Base-by-base conservation (phyloP, 352 stramenopile genomes). In the Phytophthora capsici region DNA sequence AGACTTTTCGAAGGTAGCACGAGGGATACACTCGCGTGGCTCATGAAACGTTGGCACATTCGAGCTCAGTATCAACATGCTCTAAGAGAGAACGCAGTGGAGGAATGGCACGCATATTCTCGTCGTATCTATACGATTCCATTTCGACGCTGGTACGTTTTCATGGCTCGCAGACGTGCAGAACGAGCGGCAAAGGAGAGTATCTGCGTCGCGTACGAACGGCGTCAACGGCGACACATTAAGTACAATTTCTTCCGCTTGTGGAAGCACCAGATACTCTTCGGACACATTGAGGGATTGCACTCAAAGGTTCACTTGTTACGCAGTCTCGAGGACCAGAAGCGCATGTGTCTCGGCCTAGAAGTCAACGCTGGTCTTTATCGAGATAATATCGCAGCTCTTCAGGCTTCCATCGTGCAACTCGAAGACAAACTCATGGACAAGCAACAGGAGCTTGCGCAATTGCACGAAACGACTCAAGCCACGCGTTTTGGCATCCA, bases 161-260 rank as follows among this genome's bases (percentile, higher is more conserved):
- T 72, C 41, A 74, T 77, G 20, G 65, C 72, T 4, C 45, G 74
- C 3, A 69, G 69, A 23, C 81, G 80, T 4, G 66, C 71, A 1
- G 56, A 64, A 40, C 77, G 80, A n/a, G 47, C 52, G 1, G 75
- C 86, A 1, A 86, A 90, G 48, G 77, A 88, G 43, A 82, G 65
- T 34, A 86, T 94, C 44, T 92, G 84, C 26, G 60, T 84, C 1
- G 86, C 86, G 14, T 94, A 90, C 63, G 71, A 88, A 47, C 80
- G 84, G 0, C 72, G 86, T 6, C 73, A 86, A 30, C 64, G 77
- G 2, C 80, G 83, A 2, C 81, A 92, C 23, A 82, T 57, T 28
- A 90, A 90, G 75, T 94, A 92, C 66, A 77, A 72, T 46, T 91
- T 94, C 69, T 94, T 94, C 20, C 80, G 84, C 1, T 55, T 94